These are phyloP conservation scores for Rhodosorus marinus DNA, from an alignment of 23 red algal species.

Conservation along the genomic window DNA sequence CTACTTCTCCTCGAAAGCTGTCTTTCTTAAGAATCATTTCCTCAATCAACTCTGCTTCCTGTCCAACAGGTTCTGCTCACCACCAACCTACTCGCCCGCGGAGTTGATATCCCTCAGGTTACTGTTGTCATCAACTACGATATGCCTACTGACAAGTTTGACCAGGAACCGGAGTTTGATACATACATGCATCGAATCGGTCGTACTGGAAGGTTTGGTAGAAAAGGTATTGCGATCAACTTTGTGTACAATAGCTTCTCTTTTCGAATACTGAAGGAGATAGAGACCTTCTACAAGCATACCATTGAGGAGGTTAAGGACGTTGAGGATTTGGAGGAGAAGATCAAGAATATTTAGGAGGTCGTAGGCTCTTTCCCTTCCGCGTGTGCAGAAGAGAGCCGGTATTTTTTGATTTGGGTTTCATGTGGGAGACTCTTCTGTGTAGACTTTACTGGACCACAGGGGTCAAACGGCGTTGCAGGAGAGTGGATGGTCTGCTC, in stretches of 20 bases:
- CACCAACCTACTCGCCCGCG: conserved; percentile 74
- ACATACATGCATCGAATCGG: conserved; percentile 92
- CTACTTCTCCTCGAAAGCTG: too few species aligned
- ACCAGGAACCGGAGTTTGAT: conserved; percentile 65
- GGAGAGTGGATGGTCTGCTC: too few species aligned
- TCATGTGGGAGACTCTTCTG: too few species aligned
- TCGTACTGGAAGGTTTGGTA: conserved; percentile 85
- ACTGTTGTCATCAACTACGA: conserved; percentile 97
- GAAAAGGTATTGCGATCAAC: conserved; percentile 89
- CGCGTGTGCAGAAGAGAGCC: too few species aligned
- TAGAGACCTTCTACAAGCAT: conserved; percentile 63
- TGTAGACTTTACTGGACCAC: too few species aligned
- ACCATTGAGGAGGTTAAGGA: conserved; percentile 29
- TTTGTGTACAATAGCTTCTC: conserved; percentile 63
- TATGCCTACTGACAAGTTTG: conserved; percentile 36
- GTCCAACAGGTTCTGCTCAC: too few species aligned
- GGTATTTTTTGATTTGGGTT: too few species aligned
- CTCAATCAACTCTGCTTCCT: too few species aligned
- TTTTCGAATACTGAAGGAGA: conserved; percentile 34
- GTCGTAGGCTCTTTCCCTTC: too few species aligned
- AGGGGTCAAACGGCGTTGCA: too few species aligned
- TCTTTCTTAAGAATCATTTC: too few species aligned
- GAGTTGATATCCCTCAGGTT: conserved; percentile 63
- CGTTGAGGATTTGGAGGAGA: conserved; percentile 37
- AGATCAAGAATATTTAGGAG: conserved; percentile 18